Evolutionary conservation across 2,329 filamentous ascomycete species (phyloP).

Genomic region (Colletotrichum neosansevieriae): DNA sequence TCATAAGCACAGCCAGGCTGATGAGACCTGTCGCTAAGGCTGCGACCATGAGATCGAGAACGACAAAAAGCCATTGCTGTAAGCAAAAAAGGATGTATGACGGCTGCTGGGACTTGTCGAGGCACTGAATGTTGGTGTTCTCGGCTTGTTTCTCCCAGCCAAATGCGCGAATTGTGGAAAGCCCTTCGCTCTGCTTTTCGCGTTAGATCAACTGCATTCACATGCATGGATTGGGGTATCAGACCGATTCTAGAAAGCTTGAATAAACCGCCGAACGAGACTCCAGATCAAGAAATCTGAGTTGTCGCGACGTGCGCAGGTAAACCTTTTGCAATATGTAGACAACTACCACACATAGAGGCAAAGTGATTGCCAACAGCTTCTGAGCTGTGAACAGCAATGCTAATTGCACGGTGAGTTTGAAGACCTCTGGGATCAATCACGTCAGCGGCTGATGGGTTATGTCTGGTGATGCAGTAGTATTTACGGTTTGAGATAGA

Average conservation of each 20-base stretch:
- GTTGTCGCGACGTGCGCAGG: conserved; percentile 56
- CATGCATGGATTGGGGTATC: too few relatives aligned
- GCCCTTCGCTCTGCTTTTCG: conserved; percentile 50
- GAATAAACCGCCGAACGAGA: conserved; percentile 55
- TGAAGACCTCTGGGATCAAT: conserved; percentile 18
- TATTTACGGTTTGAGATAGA: conserved; percentile 19
- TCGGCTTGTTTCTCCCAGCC: conserved; percentile 61
- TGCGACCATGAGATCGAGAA: conserved; percentile 62
- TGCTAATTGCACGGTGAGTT: conserved; percentile 2
- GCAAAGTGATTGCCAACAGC: conserved; percentile 45
- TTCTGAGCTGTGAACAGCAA: conserved; percentile 19
- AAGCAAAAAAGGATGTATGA: conserved; percentile 69
- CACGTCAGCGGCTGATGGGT: background rate
- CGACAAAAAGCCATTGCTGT: conserved; percentile 68
- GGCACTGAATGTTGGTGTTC: conserved; percentile 57
- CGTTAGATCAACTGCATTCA: too few relatives aligned
- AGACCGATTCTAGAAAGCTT: conserved; percentile 56
- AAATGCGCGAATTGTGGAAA: conserved; percentile 66
- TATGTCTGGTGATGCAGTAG: background rate
- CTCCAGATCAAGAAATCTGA: conserved; percentile 57
- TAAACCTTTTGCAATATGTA: conserved; percentile 53
- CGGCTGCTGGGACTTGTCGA: conserved; percentile 67
- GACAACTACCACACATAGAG: conserved; percentile 43
- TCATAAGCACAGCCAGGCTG: conserved; percentile 52
- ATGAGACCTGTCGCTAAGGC: conserved; percentile 60